Conservation (phyloP, 78 protist species). For the Speleostelium caveatum region DNA sequence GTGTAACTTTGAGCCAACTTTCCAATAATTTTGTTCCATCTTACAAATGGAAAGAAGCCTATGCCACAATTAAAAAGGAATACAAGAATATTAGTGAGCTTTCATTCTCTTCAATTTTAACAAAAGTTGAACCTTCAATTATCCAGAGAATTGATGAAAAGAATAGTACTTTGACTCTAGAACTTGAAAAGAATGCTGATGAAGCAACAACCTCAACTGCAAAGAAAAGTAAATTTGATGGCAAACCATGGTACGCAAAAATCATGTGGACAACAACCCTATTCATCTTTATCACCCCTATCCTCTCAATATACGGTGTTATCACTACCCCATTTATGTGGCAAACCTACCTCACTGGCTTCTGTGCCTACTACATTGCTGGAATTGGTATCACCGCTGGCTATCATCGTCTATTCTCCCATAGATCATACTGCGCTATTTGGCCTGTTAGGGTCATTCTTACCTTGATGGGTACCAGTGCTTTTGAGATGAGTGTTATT, state of each 20-base stretch:
- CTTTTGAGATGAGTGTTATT: conserved; percentile 83
- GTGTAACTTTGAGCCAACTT: conserved; percentile 30
- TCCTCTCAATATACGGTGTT: conserved; percentile 61
- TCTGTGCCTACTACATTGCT: conserved; percentile 63
- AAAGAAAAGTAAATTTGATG: conserved; percentile 25
- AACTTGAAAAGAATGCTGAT: neutral
- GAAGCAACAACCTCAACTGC: neutral
- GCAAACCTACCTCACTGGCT: conserved; percentile 52
- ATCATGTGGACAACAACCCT: conserved; percentile 38
- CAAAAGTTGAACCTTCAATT: conserved; percentile 31
- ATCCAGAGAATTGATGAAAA: neutral
- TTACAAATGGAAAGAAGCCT: conserved; percentile 76
- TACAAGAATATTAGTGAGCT: conserved; percentile 48
- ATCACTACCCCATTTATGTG: conserved; percentile 28
- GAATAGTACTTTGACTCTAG: neutral
- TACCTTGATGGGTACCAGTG: conserved; percentile 74
- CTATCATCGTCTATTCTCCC: conserved; percentile 86
- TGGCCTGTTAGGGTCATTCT: conserved; percentile 44
- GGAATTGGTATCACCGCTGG: conserved; percentile 91
- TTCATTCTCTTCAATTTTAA: conserved; percentile 12
- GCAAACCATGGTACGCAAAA: conserved; percentile 57
- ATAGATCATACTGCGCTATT: conserved; percentile 71
- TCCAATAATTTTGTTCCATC: conserved; percentile 36
- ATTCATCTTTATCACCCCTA: conserved; percentile 60
- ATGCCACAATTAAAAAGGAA: conserved; percentile 21